Conservation (phyloP, 2,329 filamentous ascomycete species). For the Fusarium abutilonis region DNA sequence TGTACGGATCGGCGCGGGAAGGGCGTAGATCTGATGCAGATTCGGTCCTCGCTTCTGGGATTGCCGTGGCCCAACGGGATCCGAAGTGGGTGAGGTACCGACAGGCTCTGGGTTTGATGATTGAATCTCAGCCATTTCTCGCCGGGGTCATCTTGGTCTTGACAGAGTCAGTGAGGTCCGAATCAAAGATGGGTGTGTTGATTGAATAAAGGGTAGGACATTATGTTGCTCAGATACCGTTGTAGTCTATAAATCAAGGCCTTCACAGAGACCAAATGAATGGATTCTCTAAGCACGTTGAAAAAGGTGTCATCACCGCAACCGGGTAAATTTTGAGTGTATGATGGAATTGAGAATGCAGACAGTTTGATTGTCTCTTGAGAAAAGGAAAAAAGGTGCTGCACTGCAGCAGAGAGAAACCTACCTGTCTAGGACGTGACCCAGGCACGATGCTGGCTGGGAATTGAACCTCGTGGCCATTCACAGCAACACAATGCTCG, state of each 20-base stretch:
- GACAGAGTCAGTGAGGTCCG: slow-evolving; percentile 27
- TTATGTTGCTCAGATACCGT: slow-evolving; percentile 84
- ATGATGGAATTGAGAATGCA: background rate
- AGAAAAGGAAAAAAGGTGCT: background rate
- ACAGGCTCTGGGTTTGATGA: slow-evolving; percentile 37
- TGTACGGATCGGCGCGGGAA: slow-evolving; percentile 81
- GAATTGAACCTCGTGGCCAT: slow-evolving; percentile 42
- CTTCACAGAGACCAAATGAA: slow-evolving; percentile 71
- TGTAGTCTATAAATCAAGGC: slow-evolving; percentile 84
- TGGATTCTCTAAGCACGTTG: slow-evolving; percentile 67
- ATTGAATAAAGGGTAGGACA: slow-evolving; percentile 32
- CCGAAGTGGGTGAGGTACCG: slow-evolving; percentile 35
- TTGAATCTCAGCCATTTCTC: slow-evolving; percentile 57
- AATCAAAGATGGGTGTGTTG: background rate
- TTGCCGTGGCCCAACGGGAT: slow-evolving; percentile 34
- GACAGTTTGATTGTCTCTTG: background rate
- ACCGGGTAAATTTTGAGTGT: slow-evolving; percentile 39
- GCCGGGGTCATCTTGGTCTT: slow-evolving; percentile 60
- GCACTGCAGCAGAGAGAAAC: slow-evolving; percentile 21
- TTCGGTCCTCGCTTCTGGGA: slow-evolving; percentile 53
- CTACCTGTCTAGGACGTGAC: slow-evolving; percentile 49
- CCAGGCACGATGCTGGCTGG: slow-evolving; percentile 41
- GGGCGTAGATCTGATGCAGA: slow-evolving; percentile 79
- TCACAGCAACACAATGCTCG: slow-evolving; percentile 38
- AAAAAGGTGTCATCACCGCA: slow-evolving; percentile 69